Evolutionary conservation across 306 rosid species (phyloP).

Genomic region (Cicer chorassanicum): DNA sequence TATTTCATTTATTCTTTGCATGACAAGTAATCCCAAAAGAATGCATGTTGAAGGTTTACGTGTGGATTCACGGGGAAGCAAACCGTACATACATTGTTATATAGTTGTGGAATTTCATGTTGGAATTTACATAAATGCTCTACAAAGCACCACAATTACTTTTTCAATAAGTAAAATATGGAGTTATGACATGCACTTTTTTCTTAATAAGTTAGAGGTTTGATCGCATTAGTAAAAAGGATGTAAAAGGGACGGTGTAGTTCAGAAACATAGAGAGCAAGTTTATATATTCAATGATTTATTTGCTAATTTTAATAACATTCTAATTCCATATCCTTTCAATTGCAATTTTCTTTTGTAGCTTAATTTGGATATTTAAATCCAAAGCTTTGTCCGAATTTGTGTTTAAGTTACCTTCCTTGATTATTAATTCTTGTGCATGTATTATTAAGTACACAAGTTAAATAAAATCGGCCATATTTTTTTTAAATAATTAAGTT

Average conservation of each 20-base stretch:
- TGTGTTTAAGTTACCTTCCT: background rate
- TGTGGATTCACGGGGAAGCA: background rate
- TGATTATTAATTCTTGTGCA: background rate
- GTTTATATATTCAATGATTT: no score
- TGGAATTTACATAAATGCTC: background rate
- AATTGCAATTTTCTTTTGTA: no score
- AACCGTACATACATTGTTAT: background rate
- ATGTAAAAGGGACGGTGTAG: no score
- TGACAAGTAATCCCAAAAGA: background rate
- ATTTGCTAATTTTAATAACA: no score
- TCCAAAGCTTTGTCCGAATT: no score
- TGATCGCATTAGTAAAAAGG: background rate
- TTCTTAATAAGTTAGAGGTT: background rate
- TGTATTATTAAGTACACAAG: background rate
- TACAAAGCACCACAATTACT: background rate
- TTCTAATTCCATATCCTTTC: no score
- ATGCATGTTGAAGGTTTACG: slow-evolving; percentile 14
- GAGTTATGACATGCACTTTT: background rate
- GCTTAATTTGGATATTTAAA: no score
- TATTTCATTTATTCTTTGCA: slow-evolving; percentile 3
- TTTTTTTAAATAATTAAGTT: background rate
- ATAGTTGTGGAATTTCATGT: background rate
- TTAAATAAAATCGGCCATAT: background rate
- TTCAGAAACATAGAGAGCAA: no score
- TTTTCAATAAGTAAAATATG: background rate